phyloP scores from a whole-genome alignment of 148 eudicot species.

The Vaccinium myrtillus region DNA sequence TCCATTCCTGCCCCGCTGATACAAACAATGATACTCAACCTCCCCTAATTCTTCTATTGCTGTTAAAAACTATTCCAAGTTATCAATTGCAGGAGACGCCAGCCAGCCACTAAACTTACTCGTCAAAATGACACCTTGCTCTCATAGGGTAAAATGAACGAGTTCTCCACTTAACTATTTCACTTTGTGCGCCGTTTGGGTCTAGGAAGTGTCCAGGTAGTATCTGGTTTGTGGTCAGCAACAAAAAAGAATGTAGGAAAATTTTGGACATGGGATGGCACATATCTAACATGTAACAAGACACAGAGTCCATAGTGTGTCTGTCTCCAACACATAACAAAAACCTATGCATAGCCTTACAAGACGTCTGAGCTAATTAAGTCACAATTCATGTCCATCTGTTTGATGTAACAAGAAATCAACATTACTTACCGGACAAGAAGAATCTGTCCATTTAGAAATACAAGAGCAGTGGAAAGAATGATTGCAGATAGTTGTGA shows the following conservation, averaged over 20 bases:
- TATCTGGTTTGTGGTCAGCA: neutral
- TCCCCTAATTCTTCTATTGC: neutral
- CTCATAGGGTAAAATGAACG: neutral
- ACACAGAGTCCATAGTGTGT: too few relatives aligned
- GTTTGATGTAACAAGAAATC: neutral
- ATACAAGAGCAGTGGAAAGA: conserved; percentile 97
- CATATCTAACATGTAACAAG: too few relatives aligned
- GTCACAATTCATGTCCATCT: neutral
- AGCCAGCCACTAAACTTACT: neutral
- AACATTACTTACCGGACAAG: conserved; percentile 73
- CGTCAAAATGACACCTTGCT: neutral
- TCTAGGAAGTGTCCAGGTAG: too few relatives aligned
- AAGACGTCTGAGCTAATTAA: neutral
- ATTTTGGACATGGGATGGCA: neutral
- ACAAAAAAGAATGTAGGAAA: neutral
- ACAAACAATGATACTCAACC: neutral
- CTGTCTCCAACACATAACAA: neutral
- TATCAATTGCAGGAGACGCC: too few relatives aligned
- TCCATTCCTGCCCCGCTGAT: neutral
- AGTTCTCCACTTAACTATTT: neutral
- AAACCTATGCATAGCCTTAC: neutral
- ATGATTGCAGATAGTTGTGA: conserved; percentile 94
- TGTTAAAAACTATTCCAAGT: neutral
- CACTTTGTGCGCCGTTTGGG: neutral
- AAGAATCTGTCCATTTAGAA: conserved; percentile 97